Percentiles rank a stretch among this genome's conserved stretches.
Evolutionary conservation across 2,329 filamentous ascomycete species (phyloP).

Genomic region (Botrytis medusae): DNA sequence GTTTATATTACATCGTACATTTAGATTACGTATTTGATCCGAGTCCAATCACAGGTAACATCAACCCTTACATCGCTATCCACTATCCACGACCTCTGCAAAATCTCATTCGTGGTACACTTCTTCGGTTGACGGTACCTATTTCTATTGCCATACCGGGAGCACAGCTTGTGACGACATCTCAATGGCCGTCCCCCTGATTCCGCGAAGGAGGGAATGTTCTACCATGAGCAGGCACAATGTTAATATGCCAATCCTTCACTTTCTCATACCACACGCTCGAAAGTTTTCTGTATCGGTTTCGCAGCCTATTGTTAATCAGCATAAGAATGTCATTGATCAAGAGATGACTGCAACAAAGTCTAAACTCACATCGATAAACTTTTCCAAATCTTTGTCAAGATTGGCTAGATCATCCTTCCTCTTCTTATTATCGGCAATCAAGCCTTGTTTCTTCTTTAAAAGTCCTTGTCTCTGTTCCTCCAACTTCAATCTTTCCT

Average conservation of each 20-base stretch:
- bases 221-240: not conserved
- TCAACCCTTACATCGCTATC: not conserved
- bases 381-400: slow-evolving; percentile 89
- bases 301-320: slow-evolving; percentile 65
- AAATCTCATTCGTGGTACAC: not conserved
- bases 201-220: not conserved
- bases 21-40: not conserved
- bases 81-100: not conserved
- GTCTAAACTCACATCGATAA: slow-evolving; percentile 69
- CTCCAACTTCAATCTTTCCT: slow-evolving; percentile 81
- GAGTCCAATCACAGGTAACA: not conserved
- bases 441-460: slow-evolving; percentile 68
- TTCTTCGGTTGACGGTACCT: too few species aligned
- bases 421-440: slow-evolving; percentile 81
- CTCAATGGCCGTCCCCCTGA: not conserved
- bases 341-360: not conserved
- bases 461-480: slow-evolving; percentile 76
- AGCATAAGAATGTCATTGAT: slow-evolving; percentile 8
- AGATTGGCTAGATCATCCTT: slow-evolving; percentile 91
- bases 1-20: slow-evolving; percentile 1
- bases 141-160: not conserved
- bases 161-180: not conserved
- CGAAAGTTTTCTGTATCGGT: slow-evolving; percentile 82
- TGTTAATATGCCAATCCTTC: not conserved
- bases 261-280: slow-evolving; percentile 57